Conservation (phyloP, 768 basidiomycete genomes). For the Galerina marginata region DNA sequence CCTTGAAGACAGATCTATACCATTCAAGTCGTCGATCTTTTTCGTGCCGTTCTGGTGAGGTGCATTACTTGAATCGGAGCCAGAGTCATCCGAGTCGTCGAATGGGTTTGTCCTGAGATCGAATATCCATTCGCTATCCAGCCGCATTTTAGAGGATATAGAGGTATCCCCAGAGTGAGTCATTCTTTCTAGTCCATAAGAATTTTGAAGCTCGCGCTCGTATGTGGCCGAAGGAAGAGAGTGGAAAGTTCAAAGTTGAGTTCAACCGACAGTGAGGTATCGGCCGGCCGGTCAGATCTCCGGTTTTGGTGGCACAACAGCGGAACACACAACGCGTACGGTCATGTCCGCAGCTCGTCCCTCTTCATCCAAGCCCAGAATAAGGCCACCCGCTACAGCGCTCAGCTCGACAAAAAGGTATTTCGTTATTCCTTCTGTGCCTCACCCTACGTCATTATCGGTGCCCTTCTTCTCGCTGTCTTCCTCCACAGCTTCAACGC, state of each 20-base stretch:
- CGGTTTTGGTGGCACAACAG: too few relatives aligned
- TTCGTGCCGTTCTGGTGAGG: conserved; percentile 14
- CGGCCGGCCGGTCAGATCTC: too few relatives aligned
- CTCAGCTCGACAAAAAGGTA: conserved; percentile 97
- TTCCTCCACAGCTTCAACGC: conserved; percentile 17
- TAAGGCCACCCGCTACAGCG: conserved; percentile 77
- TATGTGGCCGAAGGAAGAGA: too few relatives aligned
- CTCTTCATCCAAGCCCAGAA: conserved; percentile 80
- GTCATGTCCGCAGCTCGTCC: conserved; percentile 22
- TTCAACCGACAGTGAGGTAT: too few relatives aligned
- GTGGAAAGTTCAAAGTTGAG: too few relatives aligned
- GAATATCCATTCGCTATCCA: conserved; percentile 40
- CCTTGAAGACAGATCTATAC: conserved; percentile 65
- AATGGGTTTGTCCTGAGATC: conserved; percentile 36
- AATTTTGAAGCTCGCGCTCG: too few relatives aligned
- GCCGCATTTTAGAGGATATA: neutral
- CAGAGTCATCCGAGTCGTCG: conserved; percentile 25
- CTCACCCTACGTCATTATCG: too few relatives aligned
- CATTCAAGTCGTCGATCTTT: conserved; percentile 40
- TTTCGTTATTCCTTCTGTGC: conserved; percentile 24
- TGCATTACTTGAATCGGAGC: conserved; percentile 10
- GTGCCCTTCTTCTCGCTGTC: too few relatives aligned
- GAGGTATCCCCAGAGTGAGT: neutral
- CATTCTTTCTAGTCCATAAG: too few relatives aligned
- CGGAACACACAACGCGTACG: too few relatives aligned